A percentile compares a stretch with the other conserved stretches of the same genome.
phyloP scores from a whole-genome alignment of 2,329 filamentous ascomycete species.

The Zymoseptoria tritici region DNA sequence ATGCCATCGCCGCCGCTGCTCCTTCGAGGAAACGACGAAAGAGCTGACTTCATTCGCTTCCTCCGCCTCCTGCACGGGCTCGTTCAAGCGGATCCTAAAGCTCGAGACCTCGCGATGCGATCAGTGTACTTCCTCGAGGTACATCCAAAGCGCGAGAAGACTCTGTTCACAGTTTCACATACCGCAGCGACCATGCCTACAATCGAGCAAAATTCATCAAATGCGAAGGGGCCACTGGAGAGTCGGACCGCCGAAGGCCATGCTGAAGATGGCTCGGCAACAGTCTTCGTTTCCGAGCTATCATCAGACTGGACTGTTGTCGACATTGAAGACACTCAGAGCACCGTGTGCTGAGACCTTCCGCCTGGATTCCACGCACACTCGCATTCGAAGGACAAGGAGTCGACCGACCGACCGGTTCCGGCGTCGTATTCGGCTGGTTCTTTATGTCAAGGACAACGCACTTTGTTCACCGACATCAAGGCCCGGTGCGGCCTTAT shows the following conservation, averaged over 20 bases:
- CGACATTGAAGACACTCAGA: background rate
- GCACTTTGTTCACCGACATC: background rate
- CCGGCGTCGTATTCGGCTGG: background rate
- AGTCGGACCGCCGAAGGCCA: too few relatives aligned
- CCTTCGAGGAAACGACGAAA: background rate
- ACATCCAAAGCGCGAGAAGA: too few relatives aligned
- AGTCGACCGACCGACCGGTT: too few relatives aligned
- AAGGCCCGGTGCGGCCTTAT: background rate
- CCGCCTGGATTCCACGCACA: too few relatives aligned
- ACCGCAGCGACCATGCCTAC: too few relatives aligned
- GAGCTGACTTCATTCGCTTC: background rate
- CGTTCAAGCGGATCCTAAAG: background rate
- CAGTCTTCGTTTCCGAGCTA: background rate
- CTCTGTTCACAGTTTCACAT: too few relatives aligned
- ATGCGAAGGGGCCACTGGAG: too few relatives aligned
- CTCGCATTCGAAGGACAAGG: background rate
- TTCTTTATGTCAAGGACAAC: background rate
- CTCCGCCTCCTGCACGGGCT: background rate
- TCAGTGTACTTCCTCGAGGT: too few relatives aligned
- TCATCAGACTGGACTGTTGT: background rate
- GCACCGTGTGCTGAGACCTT: background rate
- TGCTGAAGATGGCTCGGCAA: too few relatives aligned
- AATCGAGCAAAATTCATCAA: too few relatives aligned
- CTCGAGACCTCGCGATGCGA: background rate
- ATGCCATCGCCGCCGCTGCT: background rate